A percentile compares a stretch with the other conserved stretches of the same genome.
phyloP scores from a whole-genome alignment of 352 stramenopile species.

The Globisporangium alternatum region DNA sequence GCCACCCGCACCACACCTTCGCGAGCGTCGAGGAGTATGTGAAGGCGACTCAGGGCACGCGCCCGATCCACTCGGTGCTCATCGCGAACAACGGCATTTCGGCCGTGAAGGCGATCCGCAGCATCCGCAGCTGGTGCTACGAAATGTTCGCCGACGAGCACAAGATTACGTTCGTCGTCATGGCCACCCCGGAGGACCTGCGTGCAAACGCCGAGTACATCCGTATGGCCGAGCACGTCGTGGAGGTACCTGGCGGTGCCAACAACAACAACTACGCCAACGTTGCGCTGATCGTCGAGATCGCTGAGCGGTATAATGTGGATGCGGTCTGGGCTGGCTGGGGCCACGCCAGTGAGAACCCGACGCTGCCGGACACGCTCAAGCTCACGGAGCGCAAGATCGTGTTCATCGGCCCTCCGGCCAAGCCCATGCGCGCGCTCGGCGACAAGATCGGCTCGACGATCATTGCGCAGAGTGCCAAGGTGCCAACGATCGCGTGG shows the following conservation, averaged over 20 bases:
- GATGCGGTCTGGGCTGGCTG: conserved; percentile 99
- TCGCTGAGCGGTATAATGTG: conserved; percentile 94
- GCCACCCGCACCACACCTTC: conserved; percentile 74
- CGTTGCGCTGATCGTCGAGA: conserved; percentile 98
- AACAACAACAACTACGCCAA: conserved; percentile 99
- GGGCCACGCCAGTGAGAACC: conserved; percentile 99
- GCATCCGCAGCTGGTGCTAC: conserved; percentile 98
- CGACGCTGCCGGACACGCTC: conserved; percentile 94
- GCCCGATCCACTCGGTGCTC: conserved; percentile 95
- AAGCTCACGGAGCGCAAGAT: conserved; percentile 90
- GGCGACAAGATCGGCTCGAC: conserved; percentile 99
- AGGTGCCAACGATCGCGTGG: conserved; percentile 99
- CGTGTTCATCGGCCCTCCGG: conserved; percentile 98
- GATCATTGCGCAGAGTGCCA: conserved; percentile 99
- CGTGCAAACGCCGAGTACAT: conserved; percentile 99
- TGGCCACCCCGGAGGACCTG: conserved; percentile 99
- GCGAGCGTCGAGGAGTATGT: conserved; percentile 92
- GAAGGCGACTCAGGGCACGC: conserved; percentile 81
- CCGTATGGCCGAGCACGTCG: conserved; percentile 99
- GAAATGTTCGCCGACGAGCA: conserved; percentile 96
- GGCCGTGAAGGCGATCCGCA: conserved; percentile 99
- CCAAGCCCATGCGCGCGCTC: conserved; percentile 97
- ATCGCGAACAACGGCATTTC: conserved; percentile 99
- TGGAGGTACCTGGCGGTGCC: conserved; percentile 98
- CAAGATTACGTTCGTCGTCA: conserved; percentile 97